phyloP scores from a whole-genome alignment of 768 basidiomycete genomes.

The Mycena vulgaris region DNA sequence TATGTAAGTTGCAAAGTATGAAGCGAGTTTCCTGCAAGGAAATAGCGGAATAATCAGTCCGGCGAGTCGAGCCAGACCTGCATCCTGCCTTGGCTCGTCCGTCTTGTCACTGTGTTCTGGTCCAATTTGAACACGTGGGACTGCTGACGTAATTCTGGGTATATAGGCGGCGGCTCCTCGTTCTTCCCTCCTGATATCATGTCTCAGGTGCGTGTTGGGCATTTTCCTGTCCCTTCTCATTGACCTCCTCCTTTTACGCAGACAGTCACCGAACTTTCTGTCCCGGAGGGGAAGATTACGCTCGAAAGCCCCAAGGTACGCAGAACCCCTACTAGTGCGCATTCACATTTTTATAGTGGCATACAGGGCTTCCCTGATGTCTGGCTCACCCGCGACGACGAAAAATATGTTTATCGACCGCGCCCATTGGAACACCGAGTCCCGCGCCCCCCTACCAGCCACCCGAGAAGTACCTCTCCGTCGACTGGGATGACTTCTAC shows the following conservation, averaged over 20 bases:
- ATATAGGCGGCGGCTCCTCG: too few relatives aligned
- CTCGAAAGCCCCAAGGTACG: not conserved
- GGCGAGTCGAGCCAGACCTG: too few relatives aligned
- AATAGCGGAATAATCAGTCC: too few relatives aligned
- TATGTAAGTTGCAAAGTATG: too few relatives aligned
- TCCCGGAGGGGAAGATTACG: not conserved
- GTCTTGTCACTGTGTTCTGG: too few relatives aligned
- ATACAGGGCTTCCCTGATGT: not conserved
- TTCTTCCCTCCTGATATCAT: not conserved
- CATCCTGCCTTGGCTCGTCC: too few relatives aligned
- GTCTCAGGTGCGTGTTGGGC: not conserved
- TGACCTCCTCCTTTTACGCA: not conserved
- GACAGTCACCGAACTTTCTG: not conserved
- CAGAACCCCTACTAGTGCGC: not conserved
- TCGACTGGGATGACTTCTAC: not conserved
- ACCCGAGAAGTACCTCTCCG: not conserved
- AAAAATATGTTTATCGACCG: slow-evolving; percentile 2
- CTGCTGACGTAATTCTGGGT: too few relatives aligned
- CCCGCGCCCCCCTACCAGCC: not conserved
- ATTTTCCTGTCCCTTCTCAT: not conserved
- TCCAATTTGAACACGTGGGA: too few relatives aligned
- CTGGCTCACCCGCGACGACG: not conserved
- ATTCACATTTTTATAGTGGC: not conserved
- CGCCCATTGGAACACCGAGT: not conserved
- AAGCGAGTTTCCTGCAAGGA: too few relatives aligned